These are phyloP conservation scores for Uncinocarpus reesii DNA, from an alignment of 2,329 filamentous ascomycete species.

Conservation along the genomic window DNA sequence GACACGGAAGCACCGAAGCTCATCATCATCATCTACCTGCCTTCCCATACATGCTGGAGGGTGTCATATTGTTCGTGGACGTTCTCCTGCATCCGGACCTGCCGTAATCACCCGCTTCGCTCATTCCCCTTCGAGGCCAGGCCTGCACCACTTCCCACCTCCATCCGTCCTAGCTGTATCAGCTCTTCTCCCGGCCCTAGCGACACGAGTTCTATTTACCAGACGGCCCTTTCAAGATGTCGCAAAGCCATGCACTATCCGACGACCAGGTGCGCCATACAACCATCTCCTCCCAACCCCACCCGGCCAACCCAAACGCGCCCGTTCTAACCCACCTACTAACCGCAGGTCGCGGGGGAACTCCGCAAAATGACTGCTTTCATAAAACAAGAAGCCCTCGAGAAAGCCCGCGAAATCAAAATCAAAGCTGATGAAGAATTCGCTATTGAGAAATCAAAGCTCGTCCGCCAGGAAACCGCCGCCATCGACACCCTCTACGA, in stretches of 20 bases:
- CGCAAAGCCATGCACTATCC: constrained; percentile 85
- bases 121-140: constrained; percentile 15
- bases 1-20: neutral
- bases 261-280: constrained; percentile 71
- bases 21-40: neutral
- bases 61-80: too few relatives aligned
- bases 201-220: constrained; percentile 10
- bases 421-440: constrained; percentile 99
- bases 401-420: constrained; percentile 94
- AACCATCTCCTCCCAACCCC: neutral
- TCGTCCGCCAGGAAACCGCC: constrained; percentile 88
- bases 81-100: neutral
- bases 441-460: constrained; percentile 96
- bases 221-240: constrained; percentile 56
- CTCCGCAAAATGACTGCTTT: constrained; percentile 99
- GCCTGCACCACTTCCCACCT: constrained; percentile 14
- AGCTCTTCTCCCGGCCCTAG: neutral
- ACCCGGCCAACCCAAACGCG: neutral
- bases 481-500: constrained; percentile 87
- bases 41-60: too few relatives aligned
- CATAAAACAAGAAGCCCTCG: constrained; percentile 95
- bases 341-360: constrained; percentile 76
- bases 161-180: constrained; percentile 9
- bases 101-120: constrained; percentile 10
- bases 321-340: constrained; percentile 5